A percentile compares a stretch with the other conserved stretches of the same genome.
Conservation (phyloP, 495 filamentous ascomycete species). For the Collariella sp. region DNA sequence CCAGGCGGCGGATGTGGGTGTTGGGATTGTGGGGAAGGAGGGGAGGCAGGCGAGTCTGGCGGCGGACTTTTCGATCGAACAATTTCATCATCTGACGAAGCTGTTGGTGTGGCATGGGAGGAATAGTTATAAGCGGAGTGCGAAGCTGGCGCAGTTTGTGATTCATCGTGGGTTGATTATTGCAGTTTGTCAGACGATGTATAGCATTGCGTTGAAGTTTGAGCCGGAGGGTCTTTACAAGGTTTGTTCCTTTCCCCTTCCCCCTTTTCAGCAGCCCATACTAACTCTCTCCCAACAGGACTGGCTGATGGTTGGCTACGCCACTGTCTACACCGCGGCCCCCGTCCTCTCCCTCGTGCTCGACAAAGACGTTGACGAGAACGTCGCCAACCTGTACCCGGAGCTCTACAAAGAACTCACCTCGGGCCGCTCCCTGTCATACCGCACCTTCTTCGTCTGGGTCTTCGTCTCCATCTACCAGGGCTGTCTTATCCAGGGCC, state of each 20-base stretch:
- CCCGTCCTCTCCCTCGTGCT: constrained; percentile 96
- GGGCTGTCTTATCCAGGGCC: constrained; percentile 85
- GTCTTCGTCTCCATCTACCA: constrained; percentile 94
- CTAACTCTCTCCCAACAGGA: constrained; percentile 43
- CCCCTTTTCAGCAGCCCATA: not conserved
- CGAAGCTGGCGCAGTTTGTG: constrained; percentile 95
- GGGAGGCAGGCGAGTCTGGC: constrained; percentile 90
- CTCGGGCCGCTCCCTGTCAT: constrained; percentile 70
- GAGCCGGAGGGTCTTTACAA: constrained; percentile 90
- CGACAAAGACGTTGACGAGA: constrained; percentile 90
- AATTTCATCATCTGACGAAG: constrained; percentile 95
- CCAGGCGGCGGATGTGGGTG: constrained; percentile 92
- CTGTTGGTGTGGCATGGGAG: constrained; percentile 96
- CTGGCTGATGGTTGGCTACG: constrained; percentile 96
- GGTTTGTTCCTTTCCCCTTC: constrained; percentile 24
- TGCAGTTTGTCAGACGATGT: constrained; percentile 92
- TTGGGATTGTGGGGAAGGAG: constrained; percentile 97
- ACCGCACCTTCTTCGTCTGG: constrained; percentile 95
- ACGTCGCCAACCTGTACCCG: constrained; percentile 87
- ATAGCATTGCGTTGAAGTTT: constrained; percentile 82
- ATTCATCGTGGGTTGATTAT: constrained; percentile 97
- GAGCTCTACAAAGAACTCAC: constrained; percentile 97
- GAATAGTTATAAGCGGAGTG: constrained; percentile 91
- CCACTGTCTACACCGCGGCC: constrained; percentile 88
- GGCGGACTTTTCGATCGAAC: constrained; percentile 90